Percentiles rank a stretch among this genome's conserved stretches.
phyloP scores from a whole-genome alignment of 1,284 basidiomycete species.

The Chondrostereum purpureum region DNA sequence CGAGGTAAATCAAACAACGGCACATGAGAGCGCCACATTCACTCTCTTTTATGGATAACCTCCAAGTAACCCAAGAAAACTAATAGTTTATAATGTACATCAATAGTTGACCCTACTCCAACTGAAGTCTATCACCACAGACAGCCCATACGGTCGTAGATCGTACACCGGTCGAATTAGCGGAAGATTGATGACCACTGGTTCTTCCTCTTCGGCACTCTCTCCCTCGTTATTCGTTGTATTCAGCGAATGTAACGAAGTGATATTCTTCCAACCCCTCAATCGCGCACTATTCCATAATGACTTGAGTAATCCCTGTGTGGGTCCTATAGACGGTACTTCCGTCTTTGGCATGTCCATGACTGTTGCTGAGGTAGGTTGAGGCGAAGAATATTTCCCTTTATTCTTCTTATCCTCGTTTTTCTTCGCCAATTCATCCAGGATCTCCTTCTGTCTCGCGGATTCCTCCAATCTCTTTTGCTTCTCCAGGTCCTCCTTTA shows the following conservation, averaged over 20 bases:
- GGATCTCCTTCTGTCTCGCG: conserved; percentile 17
- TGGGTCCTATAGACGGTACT: not conserved
- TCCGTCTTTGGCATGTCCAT: not conserved
- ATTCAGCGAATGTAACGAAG: conserved; percentile 9
- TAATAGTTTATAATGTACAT: not conserved
- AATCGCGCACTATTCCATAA: not conserved
- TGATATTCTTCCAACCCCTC: not conserved
- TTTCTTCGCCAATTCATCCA: too few species aligned
- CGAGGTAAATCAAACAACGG: not conserved
- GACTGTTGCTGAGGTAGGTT: conserved; percentile 2
- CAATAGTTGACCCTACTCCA: conserved; percentile 37
- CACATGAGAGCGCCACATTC: not conserved
- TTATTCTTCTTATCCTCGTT: too few species aligned
- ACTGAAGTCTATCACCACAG: conserved; percentile 63
- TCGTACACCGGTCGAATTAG: conserved; percentile 55
- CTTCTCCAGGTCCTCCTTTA: conserved; percentile 42
- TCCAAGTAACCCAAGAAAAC: not conserved
- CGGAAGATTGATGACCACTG: conserved; percentile 14
- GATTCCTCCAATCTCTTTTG: conserved; percentile 23
- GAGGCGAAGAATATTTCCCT: not conserved
- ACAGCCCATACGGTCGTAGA: conserved; percentile 63
- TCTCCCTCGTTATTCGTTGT: not conserved
- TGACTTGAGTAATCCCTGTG: not conserved
- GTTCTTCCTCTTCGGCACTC: not conserved
- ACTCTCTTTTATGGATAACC: not conserved